Percentiles rank a stretch among this genome's conserved stretches.
phyloP scores from a whole-genome alignment of 1,284 basidiomycete species.

The Polyporus tsugae region DNA sequence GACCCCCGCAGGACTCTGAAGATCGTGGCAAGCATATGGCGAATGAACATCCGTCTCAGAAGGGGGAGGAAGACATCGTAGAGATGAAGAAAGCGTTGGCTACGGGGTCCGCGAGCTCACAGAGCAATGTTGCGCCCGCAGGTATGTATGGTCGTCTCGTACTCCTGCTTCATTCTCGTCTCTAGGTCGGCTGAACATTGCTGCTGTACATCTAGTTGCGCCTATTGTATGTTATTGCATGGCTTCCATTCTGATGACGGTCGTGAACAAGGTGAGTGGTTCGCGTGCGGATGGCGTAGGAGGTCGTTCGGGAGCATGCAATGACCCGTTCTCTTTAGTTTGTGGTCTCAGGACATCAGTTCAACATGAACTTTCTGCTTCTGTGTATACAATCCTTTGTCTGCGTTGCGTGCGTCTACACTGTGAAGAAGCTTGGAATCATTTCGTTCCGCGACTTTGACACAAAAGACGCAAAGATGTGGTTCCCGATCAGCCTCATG shows the following conservation, averaged over 20 bases:
- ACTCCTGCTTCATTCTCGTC: background rate
- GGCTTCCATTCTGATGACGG: conserved; percentile 97
- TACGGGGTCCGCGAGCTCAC: conserved; percentile 50
- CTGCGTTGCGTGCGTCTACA: conserved; percentile 81
- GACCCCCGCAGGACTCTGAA: background rate
- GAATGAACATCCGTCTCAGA: conserved; percentile 19
- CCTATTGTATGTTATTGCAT: conserved; percentile 92
- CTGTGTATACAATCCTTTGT: conserved; percentile 92
- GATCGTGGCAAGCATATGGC: conserved; percentile 14
- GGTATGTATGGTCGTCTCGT: conserved; percentile 43
- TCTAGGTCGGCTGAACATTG: conserved; percentile 3
- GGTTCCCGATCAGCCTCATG: conserved; percentile 95
- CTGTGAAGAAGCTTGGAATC: conserved; percentile 81
- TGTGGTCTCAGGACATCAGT: conserved; percentile 92
- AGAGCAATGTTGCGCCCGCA: conserved; percentile 49
- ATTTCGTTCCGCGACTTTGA: conserved; percentile 93
- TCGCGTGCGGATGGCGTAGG: too few species aligned
- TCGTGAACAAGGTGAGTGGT: conserved; percentile 89
- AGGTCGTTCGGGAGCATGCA: background rate
- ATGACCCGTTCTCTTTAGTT: conserved; percentile 59
- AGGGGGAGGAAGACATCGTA: conserved; percentile 57
- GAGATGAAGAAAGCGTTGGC: conserved; percentile 71
- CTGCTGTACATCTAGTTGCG: conserved; percentile 56
- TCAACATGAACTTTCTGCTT: conserved; percentile 97
- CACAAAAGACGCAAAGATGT: conserved; percentile 85